These are phyloP conservation scores for Penicillium malachiteum DNA, from an alignment of 495 filamentous ascomycete genomes.

Conservation along the genomic window DNA sequence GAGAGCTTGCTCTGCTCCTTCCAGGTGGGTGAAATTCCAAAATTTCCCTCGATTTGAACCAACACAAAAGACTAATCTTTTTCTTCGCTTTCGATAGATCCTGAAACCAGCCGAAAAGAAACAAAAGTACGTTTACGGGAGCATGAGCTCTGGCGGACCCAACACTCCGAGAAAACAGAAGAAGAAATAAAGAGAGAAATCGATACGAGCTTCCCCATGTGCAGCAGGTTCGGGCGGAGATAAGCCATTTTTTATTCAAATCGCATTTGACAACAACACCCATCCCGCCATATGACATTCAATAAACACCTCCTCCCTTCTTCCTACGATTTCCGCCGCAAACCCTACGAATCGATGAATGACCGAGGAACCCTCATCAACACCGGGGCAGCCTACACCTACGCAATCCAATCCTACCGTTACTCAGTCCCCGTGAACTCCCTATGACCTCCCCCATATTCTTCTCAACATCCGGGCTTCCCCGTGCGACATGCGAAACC, in stretches of 20 bases:
- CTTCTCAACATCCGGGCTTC: slow-evolving; percentile 12
- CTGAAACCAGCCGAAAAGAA: slow-evolving; percentile 99
- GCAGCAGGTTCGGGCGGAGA: slow-evolving; percentile 96
- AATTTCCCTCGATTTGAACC: slow-evolving; percentile 24
- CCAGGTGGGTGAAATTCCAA: slow-evolving; percentile 61
- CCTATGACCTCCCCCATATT: slow-evolving; percentile 5
- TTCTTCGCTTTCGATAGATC: slow-evolving; percentile 58
- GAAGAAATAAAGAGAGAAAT: slow-evolving; percentile 66
- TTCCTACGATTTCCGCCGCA: slow-evolving; percentile 23
- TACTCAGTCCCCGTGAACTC: slow-evolving; percentile 15
- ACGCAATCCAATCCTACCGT: slow-evolving; percentile 6
- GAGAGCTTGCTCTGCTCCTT: slow-evolving; percentile 98
- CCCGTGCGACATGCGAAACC: slow-evolving; percentile 23
- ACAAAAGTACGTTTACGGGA: slow-evolving; percentile 98
- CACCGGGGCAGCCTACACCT: slow-evolving; percentile 19
- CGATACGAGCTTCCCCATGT: slow-evolving; percentile 80
- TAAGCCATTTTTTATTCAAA: slow-evolving; percentile 49
- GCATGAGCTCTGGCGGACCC: slow-evolving; percentile 81
- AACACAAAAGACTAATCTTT: slow-evolving; percentile 2
- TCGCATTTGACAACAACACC: slow-evolving; percentile 13
- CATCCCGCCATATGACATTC: slow-evolving; percentile 21
- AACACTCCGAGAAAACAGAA: slow-evolving; percentile 89
- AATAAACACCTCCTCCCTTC: slow-evolving; percentile 5
- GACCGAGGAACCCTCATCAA: slow-evolving; percentile 28
- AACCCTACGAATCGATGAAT: slow-evolving; percentile 33